Conservation (phyloP, 345 rosid species). For the Ceriops tagal region DNA sequence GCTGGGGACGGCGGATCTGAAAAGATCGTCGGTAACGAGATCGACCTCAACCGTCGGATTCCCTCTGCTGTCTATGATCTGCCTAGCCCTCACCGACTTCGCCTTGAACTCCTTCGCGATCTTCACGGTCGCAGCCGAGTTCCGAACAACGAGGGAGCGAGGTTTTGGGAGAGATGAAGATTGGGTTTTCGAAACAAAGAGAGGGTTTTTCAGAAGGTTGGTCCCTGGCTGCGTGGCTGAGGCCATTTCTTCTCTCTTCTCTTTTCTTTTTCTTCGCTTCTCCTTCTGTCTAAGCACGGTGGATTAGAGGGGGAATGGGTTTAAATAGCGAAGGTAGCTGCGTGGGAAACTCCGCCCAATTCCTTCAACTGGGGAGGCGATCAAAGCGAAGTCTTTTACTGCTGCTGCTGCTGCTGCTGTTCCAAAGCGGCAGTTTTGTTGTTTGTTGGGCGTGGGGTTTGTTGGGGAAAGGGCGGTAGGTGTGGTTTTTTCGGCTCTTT, state of each 20-base stretch:
- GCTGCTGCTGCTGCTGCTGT: no score
- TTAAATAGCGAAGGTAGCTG: background rate
- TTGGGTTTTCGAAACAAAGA: constrained; percentile 27
- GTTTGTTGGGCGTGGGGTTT: no score
- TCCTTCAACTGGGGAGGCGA: background rate
- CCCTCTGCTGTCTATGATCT: constrained; percentile 97
- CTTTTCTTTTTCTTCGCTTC: background rate
- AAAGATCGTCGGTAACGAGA: constrained; percentile 68
- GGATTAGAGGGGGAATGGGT: background rate
- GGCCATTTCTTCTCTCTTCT: constrained; percentile 42
- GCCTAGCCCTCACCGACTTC: constrained; percentile 83
- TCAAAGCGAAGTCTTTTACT: no score
- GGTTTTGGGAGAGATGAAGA: constrained; percentile 27
- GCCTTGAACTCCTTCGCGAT: constrained; percentile 47
- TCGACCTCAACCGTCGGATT: constrained; percentile 99
- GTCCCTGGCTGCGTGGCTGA: constrained; percentile 29
- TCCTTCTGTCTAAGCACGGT: background rate
- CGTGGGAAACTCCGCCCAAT: constrained; percentile 24
- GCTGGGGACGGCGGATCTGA: constrained; percentile 93
- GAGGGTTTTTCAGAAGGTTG: constrained; percentile 36
- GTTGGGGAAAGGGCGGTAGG: no score
- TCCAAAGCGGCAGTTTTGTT: no score
- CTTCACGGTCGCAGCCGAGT: constrained; percentile 40
- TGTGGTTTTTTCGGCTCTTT: no score
- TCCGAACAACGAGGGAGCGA: constrained; percentile 42